Conservation (phyloP, 2,329 filamentous ascomycete genomes). For the Teratosphaeria destructans region DNA sequence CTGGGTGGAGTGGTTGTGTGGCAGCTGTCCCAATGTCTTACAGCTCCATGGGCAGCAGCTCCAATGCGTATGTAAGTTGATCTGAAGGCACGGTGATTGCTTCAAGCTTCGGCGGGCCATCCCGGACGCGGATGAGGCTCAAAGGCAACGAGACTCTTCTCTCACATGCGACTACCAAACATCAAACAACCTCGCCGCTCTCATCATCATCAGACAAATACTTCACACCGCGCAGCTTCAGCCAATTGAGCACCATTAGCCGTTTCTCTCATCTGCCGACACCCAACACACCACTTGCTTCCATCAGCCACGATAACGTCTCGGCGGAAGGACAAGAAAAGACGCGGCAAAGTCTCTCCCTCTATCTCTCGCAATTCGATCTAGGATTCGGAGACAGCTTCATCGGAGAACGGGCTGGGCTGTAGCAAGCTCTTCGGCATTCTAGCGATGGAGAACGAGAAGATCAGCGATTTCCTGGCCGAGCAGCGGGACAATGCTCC, state of each 20-base stretch:
- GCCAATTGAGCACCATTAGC: neutral
- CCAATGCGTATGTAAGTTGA: neutral
- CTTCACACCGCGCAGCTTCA: neutral
- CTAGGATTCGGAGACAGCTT: neutral
- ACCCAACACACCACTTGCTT: neutral
- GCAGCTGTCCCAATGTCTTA: neutral
- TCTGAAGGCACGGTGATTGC: neutral
- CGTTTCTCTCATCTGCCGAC: neutral
- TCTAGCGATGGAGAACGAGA: constrained; percentile 64
- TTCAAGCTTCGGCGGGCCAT: neutral
- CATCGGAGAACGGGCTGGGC: neutral
- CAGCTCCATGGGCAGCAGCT: constrained; percentile 1
- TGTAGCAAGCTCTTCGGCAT: neutral
- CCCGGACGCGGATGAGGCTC: neutral
- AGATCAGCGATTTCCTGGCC: constrained; percentile 82
- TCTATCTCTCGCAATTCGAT: neutral
- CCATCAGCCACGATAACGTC: neutral
- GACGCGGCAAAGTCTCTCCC: neutral
- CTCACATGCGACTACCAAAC: neutral
- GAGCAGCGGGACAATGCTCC: constrained; percentile 82
- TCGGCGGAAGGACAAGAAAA: neutral
- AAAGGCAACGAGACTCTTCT: neutral
- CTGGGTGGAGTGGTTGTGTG: neutral
- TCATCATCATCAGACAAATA: neutral
- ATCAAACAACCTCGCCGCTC: neutral